Conservation (phyloP, 352 stramenopile genomes). For the Phytophthora nicotianae region DNA sequence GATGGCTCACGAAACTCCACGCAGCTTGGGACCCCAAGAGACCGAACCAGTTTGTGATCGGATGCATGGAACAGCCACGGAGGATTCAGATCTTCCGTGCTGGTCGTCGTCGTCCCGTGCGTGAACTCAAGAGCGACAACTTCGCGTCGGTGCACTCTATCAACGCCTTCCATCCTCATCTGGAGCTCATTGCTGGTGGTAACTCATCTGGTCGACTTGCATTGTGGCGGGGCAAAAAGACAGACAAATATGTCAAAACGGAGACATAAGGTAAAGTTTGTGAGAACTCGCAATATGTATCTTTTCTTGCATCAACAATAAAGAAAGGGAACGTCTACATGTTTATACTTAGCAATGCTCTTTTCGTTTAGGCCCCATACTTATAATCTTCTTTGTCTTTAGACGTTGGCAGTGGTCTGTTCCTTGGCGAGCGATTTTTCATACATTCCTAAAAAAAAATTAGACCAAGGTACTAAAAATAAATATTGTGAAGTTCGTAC, state of each 20-base stretch:
- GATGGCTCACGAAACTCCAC: constrained; percentile 90
- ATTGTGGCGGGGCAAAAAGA: constrained; percentile 55
- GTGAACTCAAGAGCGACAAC: constrained; percentile 67
- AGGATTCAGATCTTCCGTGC: constrained; percentile 84
- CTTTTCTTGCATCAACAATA: not conserved
- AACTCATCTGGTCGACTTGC: constrained; percentile 79
- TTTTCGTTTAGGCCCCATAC: constrained; percentile 9
- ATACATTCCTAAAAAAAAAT: constrained; percentile 46
- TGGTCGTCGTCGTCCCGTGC: constrained; percentile 67
- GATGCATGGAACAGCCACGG: constrained; percentile 82
- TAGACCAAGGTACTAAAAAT: not conserved
- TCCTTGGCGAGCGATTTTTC: constrained; percentile 75
- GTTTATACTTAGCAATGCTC: constrained; percentile 21
- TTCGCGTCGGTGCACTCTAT: constrained; percentile 88
- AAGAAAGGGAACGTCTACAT: not conserved
- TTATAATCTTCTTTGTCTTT: constrained; percentile 6
- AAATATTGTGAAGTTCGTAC: constrained; percentile 27
- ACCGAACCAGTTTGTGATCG: constrained; percentile 77
- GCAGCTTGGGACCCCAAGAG: constrained; percentile 81
- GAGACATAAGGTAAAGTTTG: no score
- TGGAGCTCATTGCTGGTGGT: constrained; percentile 70
- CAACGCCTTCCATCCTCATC: constrained; percentile 83
- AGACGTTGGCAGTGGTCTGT: constrained; percentile 27
- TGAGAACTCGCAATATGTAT: no score
- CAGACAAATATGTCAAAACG: constrained; percentile 9